A percentile compares a stretch with the other conserved stretches of the same genome.
Evolutionary conservation across 2,329 filamentous ascomycete species (phyloP).

Genomic region (Cordyceps militaris): DNA sequence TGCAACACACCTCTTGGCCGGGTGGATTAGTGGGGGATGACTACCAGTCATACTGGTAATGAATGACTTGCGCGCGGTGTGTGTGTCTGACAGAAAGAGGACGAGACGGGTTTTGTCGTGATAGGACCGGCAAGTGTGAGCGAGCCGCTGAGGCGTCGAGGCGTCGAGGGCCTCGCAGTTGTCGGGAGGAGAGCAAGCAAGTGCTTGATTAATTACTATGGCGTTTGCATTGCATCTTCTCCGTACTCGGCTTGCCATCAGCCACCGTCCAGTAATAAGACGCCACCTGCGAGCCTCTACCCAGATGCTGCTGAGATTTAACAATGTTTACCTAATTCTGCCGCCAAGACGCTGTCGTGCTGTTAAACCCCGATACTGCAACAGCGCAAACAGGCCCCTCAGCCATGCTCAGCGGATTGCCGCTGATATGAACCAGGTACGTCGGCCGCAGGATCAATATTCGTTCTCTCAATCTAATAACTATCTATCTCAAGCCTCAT

Average conservation of each 20-base stretch:
- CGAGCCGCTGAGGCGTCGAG: neutral
- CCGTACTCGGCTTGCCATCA: neutral
- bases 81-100: neutral
- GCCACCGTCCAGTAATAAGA: neutral
- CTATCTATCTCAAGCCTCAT: neutral
- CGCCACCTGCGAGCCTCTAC: neutral
- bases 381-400: neutral
- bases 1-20: neutral
- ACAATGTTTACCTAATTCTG: neutral
- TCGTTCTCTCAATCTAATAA: no score
- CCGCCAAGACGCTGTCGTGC: no score
- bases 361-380: neutral
- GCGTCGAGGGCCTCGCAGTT: no score
- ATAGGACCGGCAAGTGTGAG: neutral
- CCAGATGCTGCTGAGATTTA: neutral
- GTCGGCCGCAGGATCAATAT: no score
- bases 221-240: neutral
- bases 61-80: neutral
- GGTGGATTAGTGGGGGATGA: neutral
- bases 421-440: neutral
- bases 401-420: neutral
- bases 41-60: neutral
- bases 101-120: neutral
- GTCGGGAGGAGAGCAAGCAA: no score
- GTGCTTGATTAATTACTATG: neutral